Conservation (phyloP, 345 rosid species). For the Raphanus sativus region DNA sequence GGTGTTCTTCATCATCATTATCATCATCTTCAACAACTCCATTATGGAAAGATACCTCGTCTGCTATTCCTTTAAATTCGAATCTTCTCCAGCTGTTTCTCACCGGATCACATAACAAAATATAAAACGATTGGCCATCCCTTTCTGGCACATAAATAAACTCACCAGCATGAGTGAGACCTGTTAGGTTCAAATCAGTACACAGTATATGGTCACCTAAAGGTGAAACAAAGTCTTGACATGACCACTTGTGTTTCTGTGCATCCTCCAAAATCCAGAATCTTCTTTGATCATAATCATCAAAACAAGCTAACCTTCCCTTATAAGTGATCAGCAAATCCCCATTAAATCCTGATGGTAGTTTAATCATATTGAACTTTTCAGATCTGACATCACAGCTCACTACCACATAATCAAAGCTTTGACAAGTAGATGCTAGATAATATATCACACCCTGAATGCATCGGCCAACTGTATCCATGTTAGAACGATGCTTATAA, state of each 20-base stretch:
- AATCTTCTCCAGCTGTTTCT: background rate
- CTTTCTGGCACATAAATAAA: background rate
- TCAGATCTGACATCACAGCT: background rate
- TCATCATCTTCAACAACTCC: background rate
- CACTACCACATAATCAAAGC: background rate
- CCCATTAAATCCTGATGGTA: background rate
- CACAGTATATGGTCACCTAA: background rate
- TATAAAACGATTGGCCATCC: background rate
- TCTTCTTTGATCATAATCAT: background rate
- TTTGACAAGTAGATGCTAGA: background rate
- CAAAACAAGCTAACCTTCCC: background rate
- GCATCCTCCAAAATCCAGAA: slow-evolving; percentile 1
- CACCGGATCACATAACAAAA: background rate
- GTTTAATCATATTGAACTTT: background rate
- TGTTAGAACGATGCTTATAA: background rate
- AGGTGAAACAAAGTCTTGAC: background rate
- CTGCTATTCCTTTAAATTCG: background rate
- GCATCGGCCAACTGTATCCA: background rate
- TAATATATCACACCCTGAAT: background rate
- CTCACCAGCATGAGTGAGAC: background rate
- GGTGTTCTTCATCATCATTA: background rate
- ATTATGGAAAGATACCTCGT: background rate
- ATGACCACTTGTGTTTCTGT: background rate
- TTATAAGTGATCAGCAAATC: background rate
- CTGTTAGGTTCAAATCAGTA: background rate